phyloP scores from a whole-genome alignment of 1,284 basidiomycete species.

The Trichosporon faecale region DNA sequence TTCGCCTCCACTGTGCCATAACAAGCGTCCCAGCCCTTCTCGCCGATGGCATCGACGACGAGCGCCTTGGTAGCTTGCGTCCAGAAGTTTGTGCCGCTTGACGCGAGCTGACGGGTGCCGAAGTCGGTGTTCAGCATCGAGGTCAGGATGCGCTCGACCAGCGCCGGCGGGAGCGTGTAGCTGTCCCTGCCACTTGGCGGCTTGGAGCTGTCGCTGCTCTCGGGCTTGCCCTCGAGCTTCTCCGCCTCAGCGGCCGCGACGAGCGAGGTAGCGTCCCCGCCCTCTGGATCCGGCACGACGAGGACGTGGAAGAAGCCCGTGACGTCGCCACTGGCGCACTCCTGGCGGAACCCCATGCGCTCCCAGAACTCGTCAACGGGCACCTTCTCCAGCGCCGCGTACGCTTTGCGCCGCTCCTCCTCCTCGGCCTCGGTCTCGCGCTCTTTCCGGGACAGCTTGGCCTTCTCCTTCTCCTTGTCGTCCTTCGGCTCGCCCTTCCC shows the following conservation, averaged over 20 bases:
- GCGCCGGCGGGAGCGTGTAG: conserved; percentile 57
- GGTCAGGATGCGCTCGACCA: conserved; percentile 66
- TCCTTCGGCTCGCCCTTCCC: not conserved
- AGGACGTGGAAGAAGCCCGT: conserved; percentile 76
- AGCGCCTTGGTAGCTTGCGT: conserved; percentile 59
- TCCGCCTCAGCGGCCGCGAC: not conserved
- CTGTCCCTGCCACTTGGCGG: not conserved
- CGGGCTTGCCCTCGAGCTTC: not conserved
- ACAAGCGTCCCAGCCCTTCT: conserved; percentile 29
- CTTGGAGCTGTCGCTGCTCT: not conserved
- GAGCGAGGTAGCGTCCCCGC: not conserved
- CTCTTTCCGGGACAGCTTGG: conserved; percentile 35
- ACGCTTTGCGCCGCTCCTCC: conserved; percentile 42
- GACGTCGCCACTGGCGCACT: conserved; percentile 77
- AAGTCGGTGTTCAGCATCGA: conserved; percentile 75
- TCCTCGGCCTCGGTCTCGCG: conserved; percentile 48
- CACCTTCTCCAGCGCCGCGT: conserved; percentile 50
- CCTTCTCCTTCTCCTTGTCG: not conserved
- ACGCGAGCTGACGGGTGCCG: conserved; percentile 62
- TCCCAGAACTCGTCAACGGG: conserved; percentile 82
- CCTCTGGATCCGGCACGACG: not conserved
- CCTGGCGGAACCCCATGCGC: conserved; percentile 88
- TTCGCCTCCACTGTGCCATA: conserved; percentile 30
- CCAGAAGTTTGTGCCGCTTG: conserved; percentile 66
- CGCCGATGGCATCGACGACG: conserved; percentile 42